Percentiles rank a stretch among this genome's conserved stretches.
Conservation (phyloP, 1,284 basidiomycete genomes). For the Leccinum olivaceoglutinosum region DNA sequence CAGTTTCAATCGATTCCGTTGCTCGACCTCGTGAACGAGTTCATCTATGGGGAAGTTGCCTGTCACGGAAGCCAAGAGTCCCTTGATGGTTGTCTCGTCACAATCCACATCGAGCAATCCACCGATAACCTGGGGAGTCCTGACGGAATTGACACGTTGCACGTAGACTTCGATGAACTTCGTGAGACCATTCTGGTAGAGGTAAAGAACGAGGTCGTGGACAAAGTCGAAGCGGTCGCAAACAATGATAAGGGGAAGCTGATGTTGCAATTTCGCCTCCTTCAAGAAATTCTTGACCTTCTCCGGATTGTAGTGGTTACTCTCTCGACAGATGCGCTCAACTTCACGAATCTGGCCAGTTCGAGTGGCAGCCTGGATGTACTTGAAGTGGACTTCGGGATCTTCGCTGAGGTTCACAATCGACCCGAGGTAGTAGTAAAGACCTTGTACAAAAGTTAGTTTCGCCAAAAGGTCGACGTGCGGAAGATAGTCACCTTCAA, state of each 20-base stretch:
- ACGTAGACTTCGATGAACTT: conserved; percentile 99
- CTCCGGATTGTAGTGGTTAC: conserved; percentile 97
- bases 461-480: not conserved
- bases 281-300: conserved; percentile 99
- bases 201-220: conserved; percentile 96
- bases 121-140: conserved; percentile 98
- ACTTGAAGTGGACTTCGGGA: conserved; percentile 99
- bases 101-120: conserved; percentile 98
- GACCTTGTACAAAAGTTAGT: conserved; percentile 43
- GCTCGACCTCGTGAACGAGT: conserved; percentile 95
- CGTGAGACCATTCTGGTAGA: conserved; percentile 95
- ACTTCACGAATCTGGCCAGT: conserved; percentile 99
- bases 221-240: conserved; percentile 99
- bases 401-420: conserved; percentile 97
- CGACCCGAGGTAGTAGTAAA: conserved; percentile 97
- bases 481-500: conserved; percentile 59
- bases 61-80: conserved; percentile 87
- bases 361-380: conserved; percentile 97
- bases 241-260: conserved; percentile 98
- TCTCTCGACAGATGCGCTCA: conserved; percentile 97
- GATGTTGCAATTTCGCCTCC: conserved; percentile 95
- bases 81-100: conserved; percentile 95
- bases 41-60: conserved; percentile 98
- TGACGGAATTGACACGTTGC: conserved; percentile 93
- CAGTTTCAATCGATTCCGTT: conserved; percentile 92